Base-by-base conservation (phyloP, 805 yeast genomes). In the Torulaspora quercuum region DNA sequence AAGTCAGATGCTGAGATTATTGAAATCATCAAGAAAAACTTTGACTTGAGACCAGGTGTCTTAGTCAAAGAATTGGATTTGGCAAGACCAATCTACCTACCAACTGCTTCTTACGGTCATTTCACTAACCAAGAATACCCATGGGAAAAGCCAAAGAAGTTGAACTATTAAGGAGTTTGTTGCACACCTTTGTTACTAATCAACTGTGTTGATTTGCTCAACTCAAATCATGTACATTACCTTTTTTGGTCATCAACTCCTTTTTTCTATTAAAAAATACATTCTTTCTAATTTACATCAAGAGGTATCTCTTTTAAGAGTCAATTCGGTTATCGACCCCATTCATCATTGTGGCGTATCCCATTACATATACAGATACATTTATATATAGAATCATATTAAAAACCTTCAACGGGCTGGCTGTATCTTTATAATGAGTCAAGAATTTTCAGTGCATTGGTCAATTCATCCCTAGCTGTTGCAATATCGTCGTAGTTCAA, bases 81-180 rank as follows among this genome's bases (percentile, higher is more conserved):
- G 65, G 98, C 98, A 51, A 87, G 96, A 75, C 99, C 99, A 70
- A 92, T 92, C 71, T 92, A 92, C 79, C 80, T 87, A 76, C 84
- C 90, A 82, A 92, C 99, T 58, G 99, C 99, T 59, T 83, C 95
- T 40, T 90, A 92, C 70, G 99, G 99, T 67, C 99, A 92, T 74
- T 92, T 92, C 85, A 92, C 99, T 65, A 86, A 92, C 83, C 99
- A 90, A 78, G 82, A 81, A 64, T 84, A 87, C 81, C 75, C 96
- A 61, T 92, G 99, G 99, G 99, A 92, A 78, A 80, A 85, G 72
- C 95, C 97, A 71, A 87, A 82, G 75, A 71, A 73, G 57, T 77
- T 84, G 67, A 69, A 67, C 54, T 73, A 72, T 46, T 82, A 79
- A 69, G 43, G 26, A 21, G 30, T 27, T 37, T 26, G 24, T 14